Conservation (phyloP, 306 rosid genomes). For the Quercus glauca region DNA sequence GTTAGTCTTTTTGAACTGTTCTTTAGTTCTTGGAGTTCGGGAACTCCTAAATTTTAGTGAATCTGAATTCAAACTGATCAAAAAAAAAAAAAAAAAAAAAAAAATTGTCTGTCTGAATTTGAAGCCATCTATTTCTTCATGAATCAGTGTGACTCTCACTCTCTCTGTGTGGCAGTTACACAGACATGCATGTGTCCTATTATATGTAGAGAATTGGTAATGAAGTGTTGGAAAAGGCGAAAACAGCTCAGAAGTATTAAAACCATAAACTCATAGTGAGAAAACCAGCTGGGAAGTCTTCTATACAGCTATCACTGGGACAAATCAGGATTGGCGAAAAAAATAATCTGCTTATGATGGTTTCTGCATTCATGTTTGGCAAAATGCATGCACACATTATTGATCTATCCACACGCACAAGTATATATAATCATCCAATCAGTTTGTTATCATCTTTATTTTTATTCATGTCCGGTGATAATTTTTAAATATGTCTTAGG, state of each 20-base stretch:
- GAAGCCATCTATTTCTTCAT: too few relatives aligned
- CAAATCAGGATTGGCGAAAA: neutral
- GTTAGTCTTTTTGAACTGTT: neutral
- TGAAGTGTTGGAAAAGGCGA: neutral
- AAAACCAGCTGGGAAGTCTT: neutral
- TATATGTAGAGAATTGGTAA: neutral
- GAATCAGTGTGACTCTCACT: too few relatives aligned
- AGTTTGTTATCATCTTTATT: neutral
- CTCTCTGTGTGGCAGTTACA: neutral
- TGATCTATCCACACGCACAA: neutral
- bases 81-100: too few relatives aligned
- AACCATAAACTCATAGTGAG: neutral
- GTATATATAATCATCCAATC: too few relatives aligned
- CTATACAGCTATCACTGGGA: neutral
- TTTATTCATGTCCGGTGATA: neutral
- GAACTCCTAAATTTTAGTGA: neutral
- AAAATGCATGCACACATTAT: neutral
- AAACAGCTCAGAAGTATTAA: neutral
- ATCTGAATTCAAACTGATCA: too few relatives aligned
- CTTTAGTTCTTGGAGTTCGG: neutral
- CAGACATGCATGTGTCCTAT: neutral
- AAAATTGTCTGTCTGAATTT: too few relatives aligned
- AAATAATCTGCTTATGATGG: neutral
- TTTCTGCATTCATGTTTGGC: neutral
- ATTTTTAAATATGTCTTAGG: neutral